Base-by-base conservation (phyloP, 139 green algal genomes). In the Edaphochlamys debaryana region DNA sequence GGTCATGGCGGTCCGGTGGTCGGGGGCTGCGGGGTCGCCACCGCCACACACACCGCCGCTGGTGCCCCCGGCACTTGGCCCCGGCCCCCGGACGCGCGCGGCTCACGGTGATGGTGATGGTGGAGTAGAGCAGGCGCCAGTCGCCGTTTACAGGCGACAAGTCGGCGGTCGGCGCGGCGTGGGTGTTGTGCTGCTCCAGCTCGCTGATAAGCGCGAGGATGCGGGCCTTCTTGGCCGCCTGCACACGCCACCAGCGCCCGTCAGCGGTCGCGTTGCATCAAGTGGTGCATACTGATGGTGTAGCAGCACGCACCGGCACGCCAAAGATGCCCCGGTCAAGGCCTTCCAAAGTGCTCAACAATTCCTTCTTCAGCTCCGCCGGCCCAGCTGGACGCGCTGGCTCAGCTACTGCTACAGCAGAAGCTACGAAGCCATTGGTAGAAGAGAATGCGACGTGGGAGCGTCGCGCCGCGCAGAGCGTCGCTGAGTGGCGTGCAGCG, bases 51-150 rank as follows among this genome's bases (percentile, higher is more conserved):
- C n/a, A n/a, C n/a, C n/a, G n/a, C n/a, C n/a, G n/a, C n/a, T n/a
- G n/a, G n/a, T n/a, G n/a, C n/a, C n/a, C n/a, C n/a, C n/a, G n/a
- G n/a, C n/a, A n/a, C n/a, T n/a, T n/a, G n/a, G n/a, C n/a, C n/a
- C n/a, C n/a, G n/a, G n/a, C n/a, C n/a, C n/a, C n/a, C n/a, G n/a
- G n/a, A n/a, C n/a, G n/a, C n/a, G n/a, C n/a, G n/a, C n/a, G n/a
- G n/a, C n/a, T n/a, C 66, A 94, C 92, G 71, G 88, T 93, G 66
- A 98, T 97, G 22, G 73, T 88, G 52, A 98, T 94, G 32, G 95
- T 97, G 9, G 89, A 95, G 87, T 94, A 98, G 25, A 97, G 81
- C 66, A 98, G 85, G 30, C 63, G 69, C 95, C 94, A 98, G 0
- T 88, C 80, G 0, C 94, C 94, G 1, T 72, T 75, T 0, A 96